Conservation (phyloP, 768 basidiomycete species). For the Mycena crocata region DNA sequence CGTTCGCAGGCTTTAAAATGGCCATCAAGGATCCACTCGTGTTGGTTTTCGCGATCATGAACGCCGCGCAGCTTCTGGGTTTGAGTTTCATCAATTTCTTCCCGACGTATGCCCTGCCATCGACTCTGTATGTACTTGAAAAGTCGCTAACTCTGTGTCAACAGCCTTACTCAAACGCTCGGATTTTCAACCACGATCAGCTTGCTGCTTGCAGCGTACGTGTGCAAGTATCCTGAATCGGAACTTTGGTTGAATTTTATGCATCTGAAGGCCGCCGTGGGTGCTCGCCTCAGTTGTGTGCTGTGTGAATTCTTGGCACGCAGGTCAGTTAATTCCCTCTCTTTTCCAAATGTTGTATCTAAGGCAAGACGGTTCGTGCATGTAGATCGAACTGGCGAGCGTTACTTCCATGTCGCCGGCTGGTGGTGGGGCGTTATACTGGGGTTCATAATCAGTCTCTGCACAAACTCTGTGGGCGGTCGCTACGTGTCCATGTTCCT, state of each 20-base stretch:
- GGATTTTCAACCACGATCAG: slow-evolving; percentile 70
- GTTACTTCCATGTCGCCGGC: slow-evolving; percentile 68
- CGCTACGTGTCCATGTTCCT: slow-evolving; percentile 74
- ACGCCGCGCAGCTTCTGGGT: slow-evolving; percentile 62
- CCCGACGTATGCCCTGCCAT: slow-evolving; percentile 51
- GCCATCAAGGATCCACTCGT: slow-evolving; percentile 69
- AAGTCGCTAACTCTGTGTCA: neutral
- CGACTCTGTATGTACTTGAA: neutral
- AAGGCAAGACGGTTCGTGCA: too few relatives aligned
- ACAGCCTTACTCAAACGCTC: slow-evolving; percentile 67
- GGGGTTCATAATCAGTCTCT: slow-evolving; percentile 70
- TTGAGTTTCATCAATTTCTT: slow-evolving; percentile 73
- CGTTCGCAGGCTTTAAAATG: slow-evolving; percentile 62
- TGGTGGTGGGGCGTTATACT: slow-evolving; percentile 73
- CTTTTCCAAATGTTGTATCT: slow-evolving; percentile 33
- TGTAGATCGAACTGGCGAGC: slow-evolving; percentile 68
- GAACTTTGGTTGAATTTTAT: slow-evolving; percentile 7
- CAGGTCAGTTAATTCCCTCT: slow-evolving; percentile 40
- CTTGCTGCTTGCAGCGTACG: slow-evolving; percentile 71
- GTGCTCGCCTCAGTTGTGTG: slow-evolving; percentile 63
- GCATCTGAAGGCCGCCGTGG: slow-evolving; percentile 68
- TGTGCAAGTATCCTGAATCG: neutral
- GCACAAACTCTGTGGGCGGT: slow-evolving; percentile 61
- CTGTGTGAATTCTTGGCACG: slow-evolving; percentile 65
- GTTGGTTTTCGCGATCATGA: slow-evolving; percentile 64